Percentiles rank a stretch among this genome's conserved stretches.
phyloP scores from a whole-genome alignment of 345 rosid species.

The Gossypium thurberi region DNA sequence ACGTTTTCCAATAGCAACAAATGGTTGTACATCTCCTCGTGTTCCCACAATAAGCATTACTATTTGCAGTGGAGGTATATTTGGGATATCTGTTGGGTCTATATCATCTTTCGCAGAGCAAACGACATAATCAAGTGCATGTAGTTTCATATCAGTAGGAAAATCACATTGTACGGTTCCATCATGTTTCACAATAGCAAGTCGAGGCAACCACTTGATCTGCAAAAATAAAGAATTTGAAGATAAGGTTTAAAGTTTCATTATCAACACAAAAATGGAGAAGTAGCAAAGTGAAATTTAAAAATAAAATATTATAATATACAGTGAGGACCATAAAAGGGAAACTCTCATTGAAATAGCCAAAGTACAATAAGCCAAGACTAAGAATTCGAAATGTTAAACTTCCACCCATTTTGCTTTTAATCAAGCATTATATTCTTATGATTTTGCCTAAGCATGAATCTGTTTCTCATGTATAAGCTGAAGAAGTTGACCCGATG shows the following conservation, averaged over 20 bases:
- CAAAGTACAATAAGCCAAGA: not conserved
- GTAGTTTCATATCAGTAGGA: constrained; percentile 64
- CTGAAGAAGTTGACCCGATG: not conserved
- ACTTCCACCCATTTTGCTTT: not conserved
- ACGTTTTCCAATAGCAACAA: constrained; percentile 78
- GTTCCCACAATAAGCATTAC: constrained; percentile 70
- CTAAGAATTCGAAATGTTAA: not conserved
- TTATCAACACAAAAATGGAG: not conserved
- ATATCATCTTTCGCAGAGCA: constrained; percentile 46
- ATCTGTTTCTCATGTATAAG: not conserved
- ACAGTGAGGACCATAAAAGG: not conserved
- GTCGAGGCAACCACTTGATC: constrained; percentile 68
- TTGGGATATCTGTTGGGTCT: constrained; percentile 48
- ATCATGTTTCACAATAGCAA: constrained; percentile 91
- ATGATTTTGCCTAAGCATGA: not conserved
- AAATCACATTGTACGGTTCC: constrained; percentile 92
- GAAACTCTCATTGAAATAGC: not conserved
- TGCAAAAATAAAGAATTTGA: constrained; percentile 27
- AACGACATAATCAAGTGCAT: constrained; percentile 28
- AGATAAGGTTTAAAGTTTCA: not conserved
- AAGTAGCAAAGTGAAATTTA: not conserved
- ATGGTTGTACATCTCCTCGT: constrained; percentile 91
- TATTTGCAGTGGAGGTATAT: constrained; percentile 61
- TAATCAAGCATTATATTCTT: constrained; percentile 2
- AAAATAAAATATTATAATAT: not conserved